Evolutionary conservation across 2,329 filamentous ascomycete species (phyloP), one percentile per base, ranked within the genome.

Genomic region (Botrytis cinerea): DNA sequence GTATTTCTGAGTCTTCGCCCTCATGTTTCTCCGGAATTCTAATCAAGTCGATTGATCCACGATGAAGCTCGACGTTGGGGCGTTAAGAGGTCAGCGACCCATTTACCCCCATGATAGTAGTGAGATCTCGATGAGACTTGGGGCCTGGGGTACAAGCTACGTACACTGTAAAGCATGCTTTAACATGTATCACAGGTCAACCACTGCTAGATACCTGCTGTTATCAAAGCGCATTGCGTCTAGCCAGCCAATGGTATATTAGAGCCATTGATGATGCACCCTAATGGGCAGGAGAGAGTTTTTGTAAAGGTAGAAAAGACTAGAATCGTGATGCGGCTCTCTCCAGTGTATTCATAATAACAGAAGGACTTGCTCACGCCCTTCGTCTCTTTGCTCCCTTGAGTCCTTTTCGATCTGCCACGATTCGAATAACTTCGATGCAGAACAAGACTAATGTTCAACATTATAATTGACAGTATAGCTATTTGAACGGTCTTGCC

Each of bases 261-360:
- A 18, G 12, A 43, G 12, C 4, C 18, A 1, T 4, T 12, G 22
- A 62, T 25, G 35, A 43, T 62, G 2, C 1, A 43, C 7, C 7
- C 14, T 9, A 16, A 1, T 18, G 9, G 12, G 22, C 2, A 28
- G 1, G 22, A 0, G 1, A 38, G 25, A 25, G 14, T 25, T 25
- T 0, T 43, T 2, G 22, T 1, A 25, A 40, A 0, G 12, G 22
- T 16, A 7, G 35, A 62, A 18, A 18, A 40, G 12, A 43, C 25
- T 20, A n/a, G 12, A 62, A 4, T 22, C 14, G 22, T 28, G 25
- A 62, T 62, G 25, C n/a, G 8, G 16, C 51, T 62, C 22, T 10
- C 25, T 9, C 9, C 14, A 12, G 2, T 40, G 4, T 12, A 4
- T 28, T 62, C 9, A 25, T 62, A 8, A 18, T 20, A 18, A 25